Percentiles rank a stretch among this genome's conserved stretches.
phyloP scores from a whole-genome alignment of 1,139 yeast genomes.

The Saccharomyces hybrid region DNA sequence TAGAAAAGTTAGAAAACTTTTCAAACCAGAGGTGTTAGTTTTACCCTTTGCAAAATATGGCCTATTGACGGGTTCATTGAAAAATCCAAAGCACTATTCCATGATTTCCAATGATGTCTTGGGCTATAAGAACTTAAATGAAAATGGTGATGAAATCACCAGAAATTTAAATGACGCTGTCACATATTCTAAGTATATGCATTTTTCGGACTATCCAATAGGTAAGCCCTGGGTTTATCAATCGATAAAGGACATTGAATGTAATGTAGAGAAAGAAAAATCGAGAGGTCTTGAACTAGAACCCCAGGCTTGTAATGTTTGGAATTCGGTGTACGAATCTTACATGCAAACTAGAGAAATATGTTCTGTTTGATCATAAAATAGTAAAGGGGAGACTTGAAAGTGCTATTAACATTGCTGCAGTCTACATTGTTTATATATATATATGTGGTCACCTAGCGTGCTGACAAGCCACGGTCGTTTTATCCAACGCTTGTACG shows the following conservation, averaged over 20 bases:
- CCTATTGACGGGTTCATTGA: conserved; percentile 25
- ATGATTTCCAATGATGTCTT: conserved; percentile 22
- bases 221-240: conserved; percentile 30
- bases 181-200: conserved; percentile 24
- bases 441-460: background rate
- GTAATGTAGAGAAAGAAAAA: conserved; percentile 10
- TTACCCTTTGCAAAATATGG: conserved; percentile 30
- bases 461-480: too few relatives aligned
- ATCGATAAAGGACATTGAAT: conserved; percentile 18
- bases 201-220: conserved; percentile 29
- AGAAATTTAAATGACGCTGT: conserved; percentile 9
- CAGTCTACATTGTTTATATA: background rate
- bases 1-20: conserved; percentile 21
- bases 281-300: conserved; percentile 5
- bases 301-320: conserved; percentile 11
- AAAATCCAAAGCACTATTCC: conserved; percentile 15
- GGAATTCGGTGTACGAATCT: conserved; percentile 20
- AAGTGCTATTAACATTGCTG: too few relatives aligned
- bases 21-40: conserved; percentile 25
- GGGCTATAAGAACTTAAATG: conserved; percentile 22
- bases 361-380: conserved; percentile 6
- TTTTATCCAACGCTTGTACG: too few relatives aligned
- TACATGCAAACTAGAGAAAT: conserved; percentile 12
- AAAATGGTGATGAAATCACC: conserved; percentile 11
- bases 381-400: background rate